A percentile compares a stretch with the other conserved stretches of the same genome.
phyloP scores from a whole-genome alignment of 106 monocot species.

The Vanilla planifolia region DNA sequence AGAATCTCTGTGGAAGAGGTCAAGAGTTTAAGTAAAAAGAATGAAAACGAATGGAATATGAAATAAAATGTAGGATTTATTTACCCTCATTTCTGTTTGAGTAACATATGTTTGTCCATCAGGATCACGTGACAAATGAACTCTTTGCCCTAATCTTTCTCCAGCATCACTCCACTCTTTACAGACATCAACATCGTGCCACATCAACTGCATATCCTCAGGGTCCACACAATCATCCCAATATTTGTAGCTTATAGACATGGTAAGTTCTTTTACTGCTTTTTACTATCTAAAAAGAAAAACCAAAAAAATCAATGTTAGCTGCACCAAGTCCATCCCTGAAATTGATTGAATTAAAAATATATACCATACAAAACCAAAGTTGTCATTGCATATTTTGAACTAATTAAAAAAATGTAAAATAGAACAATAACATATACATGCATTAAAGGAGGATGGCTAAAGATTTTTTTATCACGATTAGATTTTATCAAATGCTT shows the following conservation, averaged over 20 bases:
- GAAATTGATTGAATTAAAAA: too few relatives aligned
- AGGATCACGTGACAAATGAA: conserved; percentile 90
- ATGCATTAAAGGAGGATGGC: too few relatives aligned
- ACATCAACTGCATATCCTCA: conserved; percentile 71
- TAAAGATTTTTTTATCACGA: too few relatives aligned
- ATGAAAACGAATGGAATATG: not conserved
- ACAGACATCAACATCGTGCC: conserved; percentile 61
- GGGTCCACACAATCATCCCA: conserved; percentile 90
- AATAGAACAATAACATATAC: too few relatives aligned
- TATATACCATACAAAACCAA: too few relatives aligned
- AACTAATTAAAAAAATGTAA: too few relatives aligned
- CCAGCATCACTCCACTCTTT: conserved; percentile 93
- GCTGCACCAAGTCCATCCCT: too few relatives aligned
- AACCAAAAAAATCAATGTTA: too few relatives aligned
- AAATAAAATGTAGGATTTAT: not conserved
- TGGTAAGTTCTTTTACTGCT: conserved; percentile 2
- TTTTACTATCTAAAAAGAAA: conserved; percentile 1
- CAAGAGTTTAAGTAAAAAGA: not conserved
- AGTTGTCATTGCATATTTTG: too few relatives aligned
- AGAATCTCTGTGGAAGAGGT: not conserved
- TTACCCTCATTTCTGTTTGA: conserved; percentile 87
- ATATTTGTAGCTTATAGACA: conserved; percentile 67
- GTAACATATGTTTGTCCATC: conserved; percentile 87
- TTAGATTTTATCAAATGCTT: too few relatives aligned
- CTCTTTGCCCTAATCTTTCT: conserved; percentile 52